phyloP scores from a whole-genome alignment of 495 filamentous ascomycete species.

The Saxophila tyrrhenica region DNA sequence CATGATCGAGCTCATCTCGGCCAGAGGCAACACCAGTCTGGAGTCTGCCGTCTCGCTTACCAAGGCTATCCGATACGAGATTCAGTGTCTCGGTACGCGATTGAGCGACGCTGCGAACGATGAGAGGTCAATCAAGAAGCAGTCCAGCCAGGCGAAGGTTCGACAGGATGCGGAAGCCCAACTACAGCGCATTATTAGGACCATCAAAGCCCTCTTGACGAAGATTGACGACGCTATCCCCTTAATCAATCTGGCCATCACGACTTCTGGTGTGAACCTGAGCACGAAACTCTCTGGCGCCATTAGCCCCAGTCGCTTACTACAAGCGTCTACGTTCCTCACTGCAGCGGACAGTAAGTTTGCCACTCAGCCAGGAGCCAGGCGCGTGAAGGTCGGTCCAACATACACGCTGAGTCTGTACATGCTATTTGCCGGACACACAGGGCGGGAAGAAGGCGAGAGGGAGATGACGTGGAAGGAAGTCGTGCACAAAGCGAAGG shows the following conservation, averaged over 20 bases:
- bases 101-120: conserved; percentile 57
- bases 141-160: conserved; percentile 38
- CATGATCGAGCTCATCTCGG: conserved; percentile 88
- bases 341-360: conserved; percentile 83
- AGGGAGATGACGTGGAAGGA: conserved; percentile 91
- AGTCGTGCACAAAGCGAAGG: conserved; percentile 84
- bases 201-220: conserved; percentile 62
- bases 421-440: conserved; percentile 87
- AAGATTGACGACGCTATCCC: conserved; percentile 91
- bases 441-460: conserved; percentile 45
- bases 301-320: conserved; percentile 78
- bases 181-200: conserved; percentile 56
- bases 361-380: conserved; percentile 26
- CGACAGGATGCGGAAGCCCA: conserved; percentile 44
- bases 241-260: conserved; percentile 87
- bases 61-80: conserved; percentile 76
- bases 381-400: conserved; percentile 61
- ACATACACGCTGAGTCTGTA: conserved; percentile 84
- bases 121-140: conserved; percentile 46
- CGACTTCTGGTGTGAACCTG: conserved; percentile 80
- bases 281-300: conserved; percentile 67
- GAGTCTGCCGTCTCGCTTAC: conserved; percentile 82
- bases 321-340: conserved; percentile 90
- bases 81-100: conserved; percentile 70
- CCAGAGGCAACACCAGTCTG: conserved; percentile 86